phyloP scores from a whole-genome alignment of 164 flowering plant genomes.

The Amborella trichopoda region DNA sequence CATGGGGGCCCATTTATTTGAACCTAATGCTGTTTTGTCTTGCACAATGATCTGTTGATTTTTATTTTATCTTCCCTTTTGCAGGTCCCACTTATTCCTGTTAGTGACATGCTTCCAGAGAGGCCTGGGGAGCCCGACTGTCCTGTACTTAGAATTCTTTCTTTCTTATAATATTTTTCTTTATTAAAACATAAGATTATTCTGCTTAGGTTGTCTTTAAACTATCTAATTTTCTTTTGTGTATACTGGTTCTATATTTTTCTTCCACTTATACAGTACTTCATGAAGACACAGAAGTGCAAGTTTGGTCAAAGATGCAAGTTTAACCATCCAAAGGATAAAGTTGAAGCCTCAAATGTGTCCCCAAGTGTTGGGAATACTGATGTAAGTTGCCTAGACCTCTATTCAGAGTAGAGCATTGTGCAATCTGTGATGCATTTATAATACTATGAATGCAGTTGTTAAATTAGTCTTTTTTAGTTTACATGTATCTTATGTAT shows the following conservation, averaged over 20 bases:
- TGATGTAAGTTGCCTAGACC: too few species aligned
- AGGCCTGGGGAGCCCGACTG: conserved; percentile 91
- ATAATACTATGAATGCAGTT: too few species aligned
- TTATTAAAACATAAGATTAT: not conserved
- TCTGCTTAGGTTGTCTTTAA: not conserved
- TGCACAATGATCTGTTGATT: too few species aligned
- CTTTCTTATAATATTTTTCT: conserved; percentile 8
- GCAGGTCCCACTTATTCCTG: conserved; percentile 42
- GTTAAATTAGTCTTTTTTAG: too few species aligned
- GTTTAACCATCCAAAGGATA: conserved; percentile 88
- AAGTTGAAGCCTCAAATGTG: conserved; percentile 4
- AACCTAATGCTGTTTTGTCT: too few species aligned
- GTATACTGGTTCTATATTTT: not conserved
- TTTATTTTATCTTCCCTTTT: too few species aligned
- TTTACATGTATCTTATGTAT: too few species aligned
- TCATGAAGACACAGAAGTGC: conserved; percentile 88
- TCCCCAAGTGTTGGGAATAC: not conserved
- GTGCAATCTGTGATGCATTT: too few species aligned
- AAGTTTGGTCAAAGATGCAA: conserved; percentile 83
- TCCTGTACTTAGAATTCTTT: conserved; percentile 40
- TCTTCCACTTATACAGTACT: conserved; percentile 42
- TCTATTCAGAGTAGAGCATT: too few species aligned
- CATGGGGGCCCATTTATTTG: too few species aligned
- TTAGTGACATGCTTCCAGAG: conserved; percentile 59
- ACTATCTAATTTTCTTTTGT: not conserved